A percentile compares a stretch with the other conserved stretches of the same genome.
Conservation (phyloP, 2,329 filamentous ascomycete genomes). For the Aspergillus sp. region DNA sequence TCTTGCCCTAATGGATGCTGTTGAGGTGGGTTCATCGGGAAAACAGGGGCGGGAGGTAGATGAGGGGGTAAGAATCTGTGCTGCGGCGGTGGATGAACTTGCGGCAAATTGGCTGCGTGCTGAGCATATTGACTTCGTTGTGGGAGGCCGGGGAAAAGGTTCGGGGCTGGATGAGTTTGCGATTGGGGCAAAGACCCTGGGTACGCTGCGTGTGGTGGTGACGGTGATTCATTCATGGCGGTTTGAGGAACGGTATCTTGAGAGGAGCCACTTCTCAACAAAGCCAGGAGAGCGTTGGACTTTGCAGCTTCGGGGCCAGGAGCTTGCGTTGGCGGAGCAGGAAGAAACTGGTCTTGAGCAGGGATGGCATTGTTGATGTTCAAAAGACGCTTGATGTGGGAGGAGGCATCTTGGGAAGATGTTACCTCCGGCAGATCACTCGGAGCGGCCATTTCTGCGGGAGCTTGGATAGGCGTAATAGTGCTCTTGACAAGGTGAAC, state of each 20-base stretch:
- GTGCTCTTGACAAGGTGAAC: constrained; percentile 13
- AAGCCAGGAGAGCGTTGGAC: constrained; percentile 51
- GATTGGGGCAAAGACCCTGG: constrained; percentile 52
- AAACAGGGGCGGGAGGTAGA: constrained; percentile 6
- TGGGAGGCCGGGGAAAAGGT: constrained; percentile 36
- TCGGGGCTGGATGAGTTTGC: constrained; percentile 48
- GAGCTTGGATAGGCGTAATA: constrained; percentile 13
- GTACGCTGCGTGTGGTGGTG: constrained; percentile 50
- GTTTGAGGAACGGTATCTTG: constrained; percentile 21
- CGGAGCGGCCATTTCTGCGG: constrained; percentile 19
- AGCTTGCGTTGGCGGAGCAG: constrained; percentile 12
- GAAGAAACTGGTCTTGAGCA: constrained; percentile 6
- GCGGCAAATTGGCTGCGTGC: constrained; percentile 25
- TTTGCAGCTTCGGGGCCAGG: constrained; percentile 33
- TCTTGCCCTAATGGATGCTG: constrained; percentile 6
- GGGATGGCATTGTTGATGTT: constrained; percentile 29
- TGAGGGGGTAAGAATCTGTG: constrained; percentile 7
- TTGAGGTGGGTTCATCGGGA: constrained; percentile 1
- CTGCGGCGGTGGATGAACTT: constrained; percentile 12
- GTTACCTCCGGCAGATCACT: constrained; percentile 40
- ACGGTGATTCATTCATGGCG: constrained; percentile 43
- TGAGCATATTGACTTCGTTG: constrained; percentile 25
- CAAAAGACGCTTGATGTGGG: constrained; percentile 48
- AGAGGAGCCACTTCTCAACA: constrained; percentile 44
- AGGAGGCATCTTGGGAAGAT: constrained; percentile 40